These are phyloP conservation scores for Xerocomus spinulosus DNA, from an alignment of 768 basidiomycete genomes.

Conservation along the genomic window DNA sequence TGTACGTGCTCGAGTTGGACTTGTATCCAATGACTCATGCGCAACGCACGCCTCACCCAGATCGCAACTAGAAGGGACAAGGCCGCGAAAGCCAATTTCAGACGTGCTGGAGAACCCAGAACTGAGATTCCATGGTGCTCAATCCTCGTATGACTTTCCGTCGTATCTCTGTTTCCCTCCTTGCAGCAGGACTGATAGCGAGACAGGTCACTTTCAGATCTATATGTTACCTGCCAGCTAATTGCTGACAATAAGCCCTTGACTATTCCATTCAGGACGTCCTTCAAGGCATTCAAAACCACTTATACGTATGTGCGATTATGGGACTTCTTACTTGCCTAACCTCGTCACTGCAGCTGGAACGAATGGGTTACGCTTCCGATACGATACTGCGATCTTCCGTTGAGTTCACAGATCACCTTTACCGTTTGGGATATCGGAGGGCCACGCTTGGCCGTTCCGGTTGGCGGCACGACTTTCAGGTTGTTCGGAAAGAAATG, in stretches of 20 bases:
- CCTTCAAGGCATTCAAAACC: conserved; percentile 88
- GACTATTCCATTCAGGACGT: conserved; percentile 87
- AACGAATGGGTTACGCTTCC: conserved; percentile 94
- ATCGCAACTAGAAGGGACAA: conserved; percentile 80
- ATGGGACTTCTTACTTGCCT: neutral
- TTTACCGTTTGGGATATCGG: conserved; percentile 97
- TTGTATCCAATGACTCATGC: neutral
- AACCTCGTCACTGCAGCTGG: conserved; percentile 54
- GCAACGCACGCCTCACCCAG: conserved; percentile 34
- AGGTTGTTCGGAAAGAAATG: conserved; percentile 91
- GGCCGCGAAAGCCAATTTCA: conserved; percentile 66
- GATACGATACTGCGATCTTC: conserved; percentile 91
- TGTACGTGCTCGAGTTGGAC: conserved; percentile 43
- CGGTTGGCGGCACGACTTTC: conserved; percentile 91
- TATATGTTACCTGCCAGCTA: conserved; percentile 91
- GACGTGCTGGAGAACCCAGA: conserved; percentile 83
- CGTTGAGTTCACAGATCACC: conserved; percentile 79
- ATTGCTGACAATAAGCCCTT: conserved; percentile 90
- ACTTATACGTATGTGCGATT: conserved; percentile 57
- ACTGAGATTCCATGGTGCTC: conserved; percentile 76
- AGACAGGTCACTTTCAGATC: conserved; percentile 78
- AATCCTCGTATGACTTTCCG: conserved; percentile 52
- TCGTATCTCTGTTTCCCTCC: conserved; percentile 7
- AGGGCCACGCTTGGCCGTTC: conserved; percentile 69
- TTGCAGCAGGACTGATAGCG: conserved; percentile 15